phyloP scores from a whole-genome alignment of 306 rosid genomes.

The Dalbergia cultrata region DNA sequence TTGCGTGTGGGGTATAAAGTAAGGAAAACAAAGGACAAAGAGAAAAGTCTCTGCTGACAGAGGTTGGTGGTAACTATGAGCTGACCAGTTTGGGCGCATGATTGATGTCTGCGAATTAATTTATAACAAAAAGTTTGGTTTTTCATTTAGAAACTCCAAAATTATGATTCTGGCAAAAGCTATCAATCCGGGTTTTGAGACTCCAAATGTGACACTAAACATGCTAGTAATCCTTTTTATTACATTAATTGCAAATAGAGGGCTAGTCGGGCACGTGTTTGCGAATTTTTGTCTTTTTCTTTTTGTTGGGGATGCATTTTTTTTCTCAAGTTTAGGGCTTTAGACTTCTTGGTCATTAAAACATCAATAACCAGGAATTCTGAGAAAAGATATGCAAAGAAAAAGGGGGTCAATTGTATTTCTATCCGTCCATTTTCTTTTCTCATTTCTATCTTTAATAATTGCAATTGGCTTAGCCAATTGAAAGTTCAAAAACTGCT shows the following conservation, averaged over 20 bases:
- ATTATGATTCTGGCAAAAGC: too few relatives aligned
- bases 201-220: too few relatives aligned
- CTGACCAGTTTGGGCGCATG: too few relatives aligned
- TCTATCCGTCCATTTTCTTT: neutral
- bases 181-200: too few relatives aligned
- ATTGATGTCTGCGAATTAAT: too few relatives aligned
- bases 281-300: neutral
- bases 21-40: neutral
- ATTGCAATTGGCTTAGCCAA: neutral
- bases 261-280: neutral
- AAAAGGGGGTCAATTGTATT: neutral
- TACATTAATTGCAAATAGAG: neutral
- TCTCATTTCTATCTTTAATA: neutral
- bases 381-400: neutral
- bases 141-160: too few relatives aligned
- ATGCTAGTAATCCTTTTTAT: neutral
- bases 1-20: conserved; percentile 9
- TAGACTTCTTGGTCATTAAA: conserved; percentile 1
- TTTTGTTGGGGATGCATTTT: neutral
- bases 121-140: too few relatives aligned
- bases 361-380: neutral
- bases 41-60: too few relatives aligned
- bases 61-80: too few relatives aligned
- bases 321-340: conserved; percentile 5
- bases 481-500: conserved; percentile 22